Evolutionary conservation across 768 basidiomycete genomes (phyloP), one percentile per base, ranked within the genome.

Genomic region (Hericium coralloides): DNA sequence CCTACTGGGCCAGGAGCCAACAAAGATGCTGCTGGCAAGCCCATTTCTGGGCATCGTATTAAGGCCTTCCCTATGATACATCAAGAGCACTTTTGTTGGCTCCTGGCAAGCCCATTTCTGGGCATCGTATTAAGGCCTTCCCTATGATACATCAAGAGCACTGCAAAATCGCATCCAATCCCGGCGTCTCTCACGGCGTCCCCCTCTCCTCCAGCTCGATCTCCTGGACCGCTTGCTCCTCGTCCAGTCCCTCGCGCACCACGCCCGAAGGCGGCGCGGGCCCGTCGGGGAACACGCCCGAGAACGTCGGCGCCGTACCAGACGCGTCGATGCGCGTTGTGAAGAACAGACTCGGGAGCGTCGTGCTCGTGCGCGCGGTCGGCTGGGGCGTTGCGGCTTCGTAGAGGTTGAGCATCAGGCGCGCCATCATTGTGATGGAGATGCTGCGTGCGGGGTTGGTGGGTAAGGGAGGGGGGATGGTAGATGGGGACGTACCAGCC

Each of bases 321-420:
- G 4, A 31, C 10, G 52, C n/a, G 12, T 52, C 52, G 14, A 52
- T 36, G 52, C 52, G 52, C n/a, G 52, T 52, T 2, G 52, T 52
- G 20, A 52, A 52, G 38, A 37, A 20, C 31, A 52, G 18, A n/a
- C 37, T 52, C 0, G 18, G 26, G n/a, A 18, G 25, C 18, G 52
- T 38, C n/a, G 25, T 52, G 36, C 37, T 36, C 6, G 31, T 36
- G 52, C 6, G 18, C 38, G n/a, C 18, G 1, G 37, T 12, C 12
- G 12, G 6, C 10, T 31, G 51, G 12, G 55, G 53, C 23, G 45
- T 57, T 10, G 74, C 74, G 22, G 66, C 72, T 66, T 73, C 66
- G 61, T 81, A 76, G 6, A 82, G 71, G 64, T 83, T 81, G 41
- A 82, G 73, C 73, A 81, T 78, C 1, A 83, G 72, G 10, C 79